Base-by-base conservation (phyloP, 2,329 filamentous ascomycete species). In the Scytalidium sp. region DNA sequence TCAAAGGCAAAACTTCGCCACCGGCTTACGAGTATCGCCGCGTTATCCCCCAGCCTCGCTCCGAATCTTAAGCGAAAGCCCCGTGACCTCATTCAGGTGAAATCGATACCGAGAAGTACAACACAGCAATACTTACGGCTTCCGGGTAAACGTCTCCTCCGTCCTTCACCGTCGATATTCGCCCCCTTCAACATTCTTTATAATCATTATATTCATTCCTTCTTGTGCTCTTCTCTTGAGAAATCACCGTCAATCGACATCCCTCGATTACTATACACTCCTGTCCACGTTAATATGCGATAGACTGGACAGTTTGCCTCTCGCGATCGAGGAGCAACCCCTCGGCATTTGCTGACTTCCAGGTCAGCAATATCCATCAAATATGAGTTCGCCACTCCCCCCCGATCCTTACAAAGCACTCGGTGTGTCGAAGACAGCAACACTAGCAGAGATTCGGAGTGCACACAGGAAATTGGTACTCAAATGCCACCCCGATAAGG, bases 401-500 rank as follows among this genome's bases (percentile, higher is more conserved):
- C 57, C 60, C 8, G 90, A 97, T 72, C 93, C 90, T 44, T 96
- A 96, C 75, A 81, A 77, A 63, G 76, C 81, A 48, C 78, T 97
- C 45, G 88, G 88, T 47, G 80, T 97, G 50, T 66, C 84, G 53
- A 87, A 82, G 64, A 81, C 86, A 68, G 88, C 89, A 43, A 81
- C 87, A 53, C 66, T 84, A 40, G 60, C 83, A 43, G 81, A 86
- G 59, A 93, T 97, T 67, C 87, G 89, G 63, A 79, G 82, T 46
- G 87, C 89, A 15, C 85, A 96, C 72, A 84, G 88, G 60, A 96
- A 95, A 68, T 83, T 95, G 39, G 89, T 90, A 29, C 80, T 96
- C 59, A 90, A 88, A 68, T 92, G 87, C 65, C 92, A 97, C 60
- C 92, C 92, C 27, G 92, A 97, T 75, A 96, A 96, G 72, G 83